Evolutionary conservation across 768 basidiomycete species (phyloP), one percentile per base, ranked within the genome.

Genomic region (Wakefieldia striispora): DNA sequence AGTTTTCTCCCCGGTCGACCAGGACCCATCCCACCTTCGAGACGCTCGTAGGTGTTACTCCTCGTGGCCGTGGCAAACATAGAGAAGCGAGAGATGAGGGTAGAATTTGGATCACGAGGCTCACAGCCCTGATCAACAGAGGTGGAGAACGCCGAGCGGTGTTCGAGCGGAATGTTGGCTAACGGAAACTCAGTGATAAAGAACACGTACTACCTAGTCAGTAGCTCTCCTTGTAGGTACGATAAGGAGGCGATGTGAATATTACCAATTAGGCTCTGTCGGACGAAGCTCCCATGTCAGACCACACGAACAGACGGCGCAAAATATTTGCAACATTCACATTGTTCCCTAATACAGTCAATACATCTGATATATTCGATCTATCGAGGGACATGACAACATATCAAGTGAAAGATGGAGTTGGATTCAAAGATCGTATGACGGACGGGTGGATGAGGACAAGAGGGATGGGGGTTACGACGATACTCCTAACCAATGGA

Each of bases 11-110:
- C 51, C 20, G 54, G 52, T 19, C 77, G 67, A 36, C 67, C 65
- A 1, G 80, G 77, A 5, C 83, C 82, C 66, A 80, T 72, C 14
- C 83, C 83, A 33, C 77, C 75, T 60, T 84, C 83, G 34, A 84
- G 75, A 24, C 81, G 77, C 49, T 83, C 82, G 62, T 82, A 84
- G 62, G 75, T 72, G 57, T 64, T 68, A 53, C 61, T 75, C 33
- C 74, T 67, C 9, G 79, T 70, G 8, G 70, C 67, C 13, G 53
- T 51, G 29, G 58, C 19, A 35, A 58, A 51, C 62, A 69, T 68
- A 34, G 57, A 33, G 7, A 31, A 9, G 29, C 43, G 39, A 16
- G 51, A 38, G 21, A 47, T 49, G 29, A 40, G 17, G 6, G 43
- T 19, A 7, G 50, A 47, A 21, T n/a, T 44, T 40, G 52, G 61